Evolutionary conservation across 139 green algal genomes (phyloP), one percentile per base, ranked within the genome.

Genomic region (Diplosphaera chodatii): DNA sequence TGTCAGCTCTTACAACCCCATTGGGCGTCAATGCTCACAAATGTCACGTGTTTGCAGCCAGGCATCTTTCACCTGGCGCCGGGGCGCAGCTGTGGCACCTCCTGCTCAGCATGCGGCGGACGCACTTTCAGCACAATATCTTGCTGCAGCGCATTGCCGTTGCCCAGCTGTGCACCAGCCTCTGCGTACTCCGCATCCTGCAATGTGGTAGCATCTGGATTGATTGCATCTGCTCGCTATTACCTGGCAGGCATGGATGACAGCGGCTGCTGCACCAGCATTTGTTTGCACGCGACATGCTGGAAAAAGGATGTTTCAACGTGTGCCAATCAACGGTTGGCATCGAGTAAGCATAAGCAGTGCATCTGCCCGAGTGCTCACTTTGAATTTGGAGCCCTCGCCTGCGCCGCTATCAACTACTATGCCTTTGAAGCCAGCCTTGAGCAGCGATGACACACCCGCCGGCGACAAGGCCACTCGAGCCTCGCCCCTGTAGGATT

Each of bases 341-440:
- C n/a, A n/a, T n/a, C n/a, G n/a, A n/a, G n/a, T n/a, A n/a, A n/a
- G n/a, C n/a, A n/a, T n/a, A n/a, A n/a, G n/a, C n/a, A n/a, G n/a
- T n/a, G n/a, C n/a, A n/a, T n/a, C n/a, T n/a, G n/a, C n/a, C n/a
- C n/a, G n/a, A n/a, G n/a, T n/a, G n/a, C n/a, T n/a, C 33, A 92
- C 87, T 55, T 75, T 84, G 72, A 96, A 95, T 55, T 90, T 82
- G 21, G 90, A 77, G 1, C 56, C 59, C 18, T 77, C 73, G 66
- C 92, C 92, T 6, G 92, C 92, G 29, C 86, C 87, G 2, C 40
- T 67, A 75, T 95, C 80, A 0, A 97, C 83, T 1, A 85, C 22
- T 3, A 94, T 78, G 8, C 74, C 69, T 28, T 88, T 86, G 77
- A 96, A 96, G 31, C 91, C 91, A 0, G 72, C 74, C 73, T 95